A percentile compares a stretch with the other conserved stretches of the same genome.
phyloP scores from a whole-genome alignment of 1,139 yeast species.

The Pichia sp. region DNA sequence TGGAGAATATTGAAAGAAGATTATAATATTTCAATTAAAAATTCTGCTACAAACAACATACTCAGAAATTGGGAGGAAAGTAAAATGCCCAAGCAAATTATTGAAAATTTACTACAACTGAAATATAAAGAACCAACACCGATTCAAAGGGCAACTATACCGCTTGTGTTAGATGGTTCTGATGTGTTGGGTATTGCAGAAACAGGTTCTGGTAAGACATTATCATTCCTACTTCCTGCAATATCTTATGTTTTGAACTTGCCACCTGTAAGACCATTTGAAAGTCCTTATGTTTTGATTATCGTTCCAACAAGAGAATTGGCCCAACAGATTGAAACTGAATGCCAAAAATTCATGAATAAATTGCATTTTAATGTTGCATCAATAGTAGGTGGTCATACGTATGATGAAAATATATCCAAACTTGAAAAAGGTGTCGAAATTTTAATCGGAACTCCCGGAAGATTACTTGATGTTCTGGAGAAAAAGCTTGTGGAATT shows the following conservation, averaged over 20 bases:
- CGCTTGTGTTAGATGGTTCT: slow-evolving; percentile 51
- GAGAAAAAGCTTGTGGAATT: slow-evolving; percentile 60
- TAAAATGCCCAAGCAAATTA: slow-evolving; percentile 39
- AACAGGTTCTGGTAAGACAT: slow-evolving; percentile 94
- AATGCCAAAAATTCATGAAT: slow-evolving; percentile 48
- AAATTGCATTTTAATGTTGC: slow-evolving; percentile 41
- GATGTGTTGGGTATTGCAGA: slow-evolving; percentile 92
- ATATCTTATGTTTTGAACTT: slow-evolving; percentile 48
- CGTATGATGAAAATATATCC: slow-evolving; percentile 65
- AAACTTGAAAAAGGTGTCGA: slow-evolving; percentile 65
- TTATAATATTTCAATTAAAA: slow-evolving; percentile 57
- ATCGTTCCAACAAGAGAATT: slow-evolving; percentile 92
- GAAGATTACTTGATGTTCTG: slow-evolving; percentile 74
- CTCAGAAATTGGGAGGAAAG: slow-evolving; percentile 70
- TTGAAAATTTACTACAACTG: slow-evolving; percentile 35
- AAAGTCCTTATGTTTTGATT: slow-evolving; percentile 64
- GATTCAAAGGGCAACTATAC: slow-evolving; percentile 83
- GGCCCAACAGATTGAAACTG: slow-evolving; percentile 76
- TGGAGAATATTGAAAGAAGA: slow-evolving; percentile 89
- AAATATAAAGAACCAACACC: slow-evolving; percentile 72
- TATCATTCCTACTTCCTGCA: slow-evolving; percentile 75
- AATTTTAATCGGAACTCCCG: slow-evolving; percentile 89
- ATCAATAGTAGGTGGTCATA: slow-evolving; percentile 86
- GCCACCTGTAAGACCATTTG: slow-evolving; percentile 33
- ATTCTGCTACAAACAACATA: slow-evolving; percentile 50